Base-by-base conservation (phyloP, 1,284 basidiomycete genomes). In the Tetrapyrgos nigripes region DNA sequence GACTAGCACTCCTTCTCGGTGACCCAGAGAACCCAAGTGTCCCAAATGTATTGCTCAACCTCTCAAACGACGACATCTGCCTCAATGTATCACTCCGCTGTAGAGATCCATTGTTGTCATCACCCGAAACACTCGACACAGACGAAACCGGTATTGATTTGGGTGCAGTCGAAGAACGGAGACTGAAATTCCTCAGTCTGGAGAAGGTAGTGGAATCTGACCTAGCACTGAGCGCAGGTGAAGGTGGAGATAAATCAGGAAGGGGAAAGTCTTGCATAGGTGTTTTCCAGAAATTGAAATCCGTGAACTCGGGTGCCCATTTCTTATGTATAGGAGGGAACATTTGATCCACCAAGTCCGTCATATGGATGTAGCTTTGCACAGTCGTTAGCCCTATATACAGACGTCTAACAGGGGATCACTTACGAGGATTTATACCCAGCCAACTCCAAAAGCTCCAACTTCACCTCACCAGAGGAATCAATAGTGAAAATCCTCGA, bases 401-500 rank as follows among this genome's bases (percentile, higher is more conserved):
- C n/a, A 19, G 10, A 4, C 35, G n/a, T 37, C 14, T 2, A 28
- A 53, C 44, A 26, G 45, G 31, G 45, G 1, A 31, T 27, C 29
- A 84, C 91, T 68, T 69, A 94, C 84, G 93, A 95, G 29, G 95
- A 97, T 71, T 97, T 98, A 80, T 99, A 98, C 0, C 97, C 97
- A 1, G 96, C 95, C 23, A 97, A 79, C 70, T 98, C 96, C 29
- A 99, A 81, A 53, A 99, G 81, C 76, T 99, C 97, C 84, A 98
- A 94, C 82, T 97, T 98, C 58, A 99, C 96, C 68, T 97, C 95
- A 5, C 97, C 96, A 33, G 89, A 85, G 24, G 93, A 93, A 72
- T 99, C 97, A 63, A 99, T 99, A 1, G 97, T 99, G 70, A 99
- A 99, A 70, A 99, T 99, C 56, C 95, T 85, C 14, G 94, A 91